Evolutionary conservation across 495 filamentous ascomycete species (phyloP).

Genomic region (Talaromyces ruber): DNA sequence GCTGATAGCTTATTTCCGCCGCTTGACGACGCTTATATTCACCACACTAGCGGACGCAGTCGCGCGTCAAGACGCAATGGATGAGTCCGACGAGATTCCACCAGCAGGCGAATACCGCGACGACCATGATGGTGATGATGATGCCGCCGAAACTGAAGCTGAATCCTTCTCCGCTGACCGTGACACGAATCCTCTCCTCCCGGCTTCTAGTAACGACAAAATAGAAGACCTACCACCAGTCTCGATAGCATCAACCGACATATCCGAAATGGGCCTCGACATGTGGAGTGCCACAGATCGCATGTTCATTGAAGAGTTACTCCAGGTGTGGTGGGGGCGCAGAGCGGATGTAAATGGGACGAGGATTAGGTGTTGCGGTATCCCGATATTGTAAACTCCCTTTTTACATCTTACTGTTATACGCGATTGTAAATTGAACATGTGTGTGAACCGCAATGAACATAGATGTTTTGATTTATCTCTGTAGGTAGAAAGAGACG

Average conservation of each 20-base stretch:
- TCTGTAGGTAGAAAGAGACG: neutral
- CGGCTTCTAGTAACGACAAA: neutral
- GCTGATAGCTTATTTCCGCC: conserved; percentile 86
- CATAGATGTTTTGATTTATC: neutral
- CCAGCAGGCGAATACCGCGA: conserved; percentile 22
- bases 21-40: conserved; percentile 66
- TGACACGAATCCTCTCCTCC: conserved; percentile 4
- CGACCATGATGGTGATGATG: conserved; percentile 33
- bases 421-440: neutral
- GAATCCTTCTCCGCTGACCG: neutral
- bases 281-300: conserved; percentile 75
- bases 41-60: conserved; percentile 50
- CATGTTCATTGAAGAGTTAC: conserved; percentile 60
- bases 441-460: neutral
- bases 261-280: conserved; percentile 76
- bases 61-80: conserved; percentile 50
- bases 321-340: conserved; percentile 62
- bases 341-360: conserved; percentile 60
- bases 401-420: neutral
- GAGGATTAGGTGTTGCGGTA: conserved; percentile 71
- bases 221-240: conserved; percentile 25
- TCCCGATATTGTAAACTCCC: conserved; percentile 57
- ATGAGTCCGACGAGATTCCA: conserved; percentile 35
- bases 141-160: neutral
- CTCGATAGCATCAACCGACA: conserved; percentile 56